phyloP scores from a whole-genome alignment of 768 basidiomycete species.

The Cyclocybe aegerita region DNA sequence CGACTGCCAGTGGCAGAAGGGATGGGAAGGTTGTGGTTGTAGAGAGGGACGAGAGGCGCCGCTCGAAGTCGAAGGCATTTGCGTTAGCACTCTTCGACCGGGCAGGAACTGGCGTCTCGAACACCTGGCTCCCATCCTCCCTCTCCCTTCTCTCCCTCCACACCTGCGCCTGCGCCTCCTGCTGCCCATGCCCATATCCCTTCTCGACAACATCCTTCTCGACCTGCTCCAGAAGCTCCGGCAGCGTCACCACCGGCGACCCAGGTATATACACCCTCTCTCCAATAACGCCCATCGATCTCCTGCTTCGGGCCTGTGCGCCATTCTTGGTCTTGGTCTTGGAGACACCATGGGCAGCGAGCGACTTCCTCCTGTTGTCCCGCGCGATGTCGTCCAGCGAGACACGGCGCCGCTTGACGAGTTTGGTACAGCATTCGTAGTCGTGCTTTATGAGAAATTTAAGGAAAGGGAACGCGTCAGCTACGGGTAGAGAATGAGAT shows the following conservation, averaged over 20 bases:
- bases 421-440: conserved; percentile 76
- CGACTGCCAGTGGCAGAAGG: not conserved
- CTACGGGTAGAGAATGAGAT: not conserved
- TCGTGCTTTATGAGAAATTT: conserved; percentile 55
- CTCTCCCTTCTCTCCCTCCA: conserved; percentile 3
- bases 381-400: conserved; percentile 33
- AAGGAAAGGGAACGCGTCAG: conserved; percentile 1
- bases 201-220: conserved; percentile 44
- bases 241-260: conserved; percentile 52
- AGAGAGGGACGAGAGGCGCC: too few species aligned
- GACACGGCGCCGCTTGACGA: conserved; percentile 28
- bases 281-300: conserved; percentile 40
- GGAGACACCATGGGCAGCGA: conserved; percentile 28
- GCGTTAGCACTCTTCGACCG: too few species aligned
- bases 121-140: conserved; percentile 17
- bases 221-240: conserved; percentile 57
- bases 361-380: conserved; percentile 33
- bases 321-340: conserved; percentile 24
- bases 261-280: conserved; percentile 55
- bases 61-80: too few species aligned
- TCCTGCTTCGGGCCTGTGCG: conserved; percentile 31
- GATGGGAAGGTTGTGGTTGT: not conserved
- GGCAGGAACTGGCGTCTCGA: conserved; percentile 26
- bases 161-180: not conserved
- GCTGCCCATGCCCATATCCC: not conserved